Base-by-base conservation (phyloP, 179 eudicot species). In the Silene noctiflora region DNA sequence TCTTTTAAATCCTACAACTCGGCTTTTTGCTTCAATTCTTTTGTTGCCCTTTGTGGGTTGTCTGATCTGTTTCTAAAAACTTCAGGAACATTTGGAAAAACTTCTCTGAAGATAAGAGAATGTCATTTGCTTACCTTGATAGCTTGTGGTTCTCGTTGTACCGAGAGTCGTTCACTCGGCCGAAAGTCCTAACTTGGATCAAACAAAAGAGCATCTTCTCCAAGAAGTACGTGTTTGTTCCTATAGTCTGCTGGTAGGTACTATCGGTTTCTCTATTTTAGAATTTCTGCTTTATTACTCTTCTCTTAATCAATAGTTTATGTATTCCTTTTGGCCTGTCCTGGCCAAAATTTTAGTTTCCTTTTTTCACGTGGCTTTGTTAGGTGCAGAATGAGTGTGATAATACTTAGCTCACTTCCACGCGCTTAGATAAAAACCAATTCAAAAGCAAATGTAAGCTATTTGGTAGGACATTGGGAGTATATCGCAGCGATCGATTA, bases 121-220 rank as follows among this genome's bases (percentile, higher is more conserved):
- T 60, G 70, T 77, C 86, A 68, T 82, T 85, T 78, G 71, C 85
- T 20, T 83, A 78, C 82, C 83, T 91, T 42, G 95, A 90, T 77
- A 84, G 88, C 77, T 77, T 89, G 83, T 91, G 97, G 97, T 91
- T 86, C 72, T 63, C 82, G 8, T 72, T 87, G 86, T 91, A 90
- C 81, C 72, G 80, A 9, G 64, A 81, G 48, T 33, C 69, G 66
- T 39, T 80, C n/a, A 44, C 55, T 46, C 72, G 79, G 79, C 79
- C 69, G 10, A 87, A 80, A 77, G 91, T 87, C 79, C 73, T 91
- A 85, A 74, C 56, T 8, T 91, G 97, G 95, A 87, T 91, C 69
- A 86, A 83, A 76, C 82, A 83, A 72, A 84, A 86, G 79, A 35
- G 76, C 44, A 83, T 91, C 73, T 89, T 91, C 82, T 87, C 91